Evolutionary conservation across 257 asterid genomes (phyloP), one percentile per base, ranked within the genome.

Genomic region (Solanum tacnaense): DNA sequence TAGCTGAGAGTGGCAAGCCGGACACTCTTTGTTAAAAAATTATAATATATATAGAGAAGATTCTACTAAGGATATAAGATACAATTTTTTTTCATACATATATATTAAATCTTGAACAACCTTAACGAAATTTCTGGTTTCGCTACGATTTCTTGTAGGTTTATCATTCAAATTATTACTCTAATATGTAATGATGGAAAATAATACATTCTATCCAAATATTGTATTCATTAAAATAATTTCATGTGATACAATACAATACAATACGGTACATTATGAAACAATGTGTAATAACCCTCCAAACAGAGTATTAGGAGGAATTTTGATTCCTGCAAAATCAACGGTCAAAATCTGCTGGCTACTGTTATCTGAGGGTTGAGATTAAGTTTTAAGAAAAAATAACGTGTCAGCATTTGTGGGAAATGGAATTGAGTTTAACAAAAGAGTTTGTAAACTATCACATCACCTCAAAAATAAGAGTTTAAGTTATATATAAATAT

Each of bases 331-430:
- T 78, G 12, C 79, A 23, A 73, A 79, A 88, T 86, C 18, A 83
- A 89, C 67, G 84, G 84, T 72, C 87, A 25, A 89, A 34, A 89
- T 89, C 87, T 32, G 76, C 84, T 67, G 56, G 58, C 65, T 10
- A 21, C 68, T 75, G 10, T 27, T 15, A 62, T 32, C 27, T n/a
- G 49, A 84, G 15, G 34, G 15, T 36, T 65, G 36, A 62, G 75
- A 84, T n/a, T 56, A 56, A 18, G 9, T 52, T 52, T 52, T 18
- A 1, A 1, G 0, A 1, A 16, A 36, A 34, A 85, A 68, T 0
- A 16, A 35, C 52, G 52, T 74, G n/a, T 76, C 1, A n/a, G 11
- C n/a, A 1, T 74, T 74, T 73, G 18, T 34, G 46, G 46, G 46
- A 9, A 73, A 18, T 73, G 9, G 20, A 38, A 36, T 36, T n/a